Conservation (phyloP, 148 eudicot genomes). For the Limonium bicolor region DNA sequence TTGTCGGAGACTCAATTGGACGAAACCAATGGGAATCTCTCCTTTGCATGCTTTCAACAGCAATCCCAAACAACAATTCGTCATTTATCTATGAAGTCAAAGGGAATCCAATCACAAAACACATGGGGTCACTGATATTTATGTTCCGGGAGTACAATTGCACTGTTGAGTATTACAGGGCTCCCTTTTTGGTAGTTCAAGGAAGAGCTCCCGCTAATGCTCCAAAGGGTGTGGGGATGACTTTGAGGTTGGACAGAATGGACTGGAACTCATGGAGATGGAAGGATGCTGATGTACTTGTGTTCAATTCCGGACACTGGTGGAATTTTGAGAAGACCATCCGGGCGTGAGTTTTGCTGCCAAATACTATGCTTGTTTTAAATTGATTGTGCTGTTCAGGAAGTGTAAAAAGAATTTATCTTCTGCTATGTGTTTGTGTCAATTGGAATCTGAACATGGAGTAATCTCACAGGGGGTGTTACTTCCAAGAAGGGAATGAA, state of each 20-base stretch:
- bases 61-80: slow-evolving; percentile 43
- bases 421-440: background rate
- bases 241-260: slow-evolving; percentile 51
- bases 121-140: slow-evolving; percentile 59
- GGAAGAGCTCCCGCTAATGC: slow-evolving; percentile 44
- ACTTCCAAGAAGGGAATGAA: slow-evolving; percentile 60
- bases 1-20: slow-evolving; percentile 91
- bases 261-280: slow-evolving; percentile 63
- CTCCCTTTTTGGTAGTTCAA: slow-evolving; percentile 70
- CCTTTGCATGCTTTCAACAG: slow-evolving; percentile 80
- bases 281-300: slow-evolving; percentile 70
- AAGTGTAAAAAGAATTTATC: background rate
- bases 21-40: slow-evolving; percentile 97
- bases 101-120: slow-evolving; percentile 82
- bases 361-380: background rate
- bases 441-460: background rate
- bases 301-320: slow-evolving; percentile 89
- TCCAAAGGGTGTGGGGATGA: slow-evolving; percentile 30
- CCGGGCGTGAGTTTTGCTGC: slow-evolving; percentile 34
- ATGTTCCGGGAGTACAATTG: slow-evolving; percentile 59
- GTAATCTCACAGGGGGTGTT: slow-evolving; percentile 42
- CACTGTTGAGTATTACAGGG: slow-evolving; percentile 78
- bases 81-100: slow-evolving; percentile 77
- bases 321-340: slow-evolving; percentile 81
- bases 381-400: background rate